Evolutionary conservation across 2,329 filamentous ascomycete species (phyloP), one percentile per base, ranked within the genome.

Genomic region (Thelonectria rubi): DNA sequence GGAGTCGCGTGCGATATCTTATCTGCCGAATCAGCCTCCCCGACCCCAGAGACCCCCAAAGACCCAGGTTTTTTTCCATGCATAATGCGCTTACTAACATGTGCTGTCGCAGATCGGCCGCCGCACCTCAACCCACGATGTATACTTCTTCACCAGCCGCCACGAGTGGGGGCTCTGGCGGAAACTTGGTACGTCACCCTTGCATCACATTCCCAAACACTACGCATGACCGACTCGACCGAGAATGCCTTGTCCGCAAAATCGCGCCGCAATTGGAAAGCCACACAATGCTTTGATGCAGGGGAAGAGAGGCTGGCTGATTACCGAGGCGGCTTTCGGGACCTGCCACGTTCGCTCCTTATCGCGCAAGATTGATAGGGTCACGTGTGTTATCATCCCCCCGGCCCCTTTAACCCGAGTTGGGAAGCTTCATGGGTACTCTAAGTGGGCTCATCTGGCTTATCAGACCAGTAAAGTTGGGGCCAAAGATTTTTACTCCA

Each of bases 141-240:
- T 72, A 73, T 53, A 65, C 68, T 46, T 65, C 73, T 17, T 80
- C 79, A 30, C 79, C 76, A 30, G 78, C 79, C 24, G 78, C 77
- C 32, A 79, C 78, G 11, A 77, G 72, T 63, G 75, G 76, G 56
- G 78, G 77, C 53, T 74, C 74, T 56, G 76, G 73, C 24, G 76
- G 76, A 21, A 80, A 76, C 56, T 68, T 80, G 74, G 79, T 81
- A 70, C 74, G 79, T 76, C 54, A 55, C 37, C 32, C 60, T 62
- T 18, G 53, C 48, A 66, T 7, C 42, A 32, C 26, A 20, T 59
- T 37, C 39, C n/a, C 24, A 32, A 12, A 53, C 53, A 56, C 37
- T 55, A 39, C 51, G 47, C 60, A 64, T 61, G 34, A 32, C 24
- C 50, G 37, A 54, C 30, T 48, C 48, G 21, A 47, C 57, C 60